Conservation (phyloP, 2,329 filamentous ascomycete species). For the Cercospora zeae-maydis region DNA sequence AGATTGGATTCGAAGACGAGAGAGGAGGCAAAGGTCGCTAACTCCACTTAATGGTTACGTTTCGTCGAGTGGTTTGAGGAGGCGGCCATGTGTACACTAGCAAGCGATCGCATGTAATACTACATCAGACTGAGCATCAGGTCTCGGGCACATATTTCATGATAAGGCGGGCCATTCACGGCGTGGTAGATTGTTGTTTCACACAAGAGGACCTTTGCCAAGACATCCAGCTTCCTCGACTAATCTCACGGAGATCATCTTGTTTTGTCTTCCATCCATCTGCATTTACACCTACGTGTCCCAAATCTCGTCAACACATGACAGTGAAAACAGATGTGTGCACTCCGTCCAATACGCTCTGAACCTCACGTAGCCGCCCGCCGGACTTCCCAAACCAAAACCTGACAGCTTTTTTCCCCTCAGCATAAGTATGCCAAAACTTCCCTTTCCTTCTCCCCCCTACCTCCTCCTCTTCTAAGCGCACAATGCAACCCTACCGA, state of each 20-base stretch:
- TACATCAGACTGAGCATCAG: not conserved
- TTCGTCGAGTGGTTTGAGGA: not conserved
- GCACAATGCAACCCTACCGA: constrained; percentile 6
- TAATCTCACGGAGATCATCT: not conserved
- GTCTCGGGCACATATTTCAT: not conserved
- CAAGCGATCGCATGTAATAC: not conserved
- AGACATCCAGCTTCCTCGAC: not conserved
- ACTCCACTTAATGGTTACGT: not conserved
- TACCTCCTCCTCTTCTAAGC: not conserved
- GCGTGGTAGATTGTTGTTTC: not conserved
- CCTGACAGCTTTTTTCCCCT: not conserved
- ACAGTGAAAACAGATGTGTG: not conserved
- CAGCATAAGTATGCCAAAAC: not conserved
- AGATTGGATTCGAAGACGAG: constrained; percentile 51
- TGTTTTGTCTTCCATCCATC: not conserved
- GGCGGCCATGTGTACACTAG: not conserved
- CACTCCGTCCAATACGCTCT: not conserved
- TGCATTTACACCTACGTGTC: not conserved
- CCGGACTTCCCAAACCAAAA: not conserved
- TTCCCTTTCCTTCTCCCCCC: not conserved
- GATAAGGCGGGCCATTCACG: not conserved
- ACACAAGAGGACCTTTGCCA: not conserved
- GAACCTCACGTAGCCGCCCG: not conserved
- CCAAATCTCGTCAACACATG: too few species aligned
- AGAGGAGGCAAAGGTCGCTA: constrained; percentile 44